Evolutionary conservation across 441 rosid species (phyloP).

Genomic region (Mallotus japonicus): DNA sequence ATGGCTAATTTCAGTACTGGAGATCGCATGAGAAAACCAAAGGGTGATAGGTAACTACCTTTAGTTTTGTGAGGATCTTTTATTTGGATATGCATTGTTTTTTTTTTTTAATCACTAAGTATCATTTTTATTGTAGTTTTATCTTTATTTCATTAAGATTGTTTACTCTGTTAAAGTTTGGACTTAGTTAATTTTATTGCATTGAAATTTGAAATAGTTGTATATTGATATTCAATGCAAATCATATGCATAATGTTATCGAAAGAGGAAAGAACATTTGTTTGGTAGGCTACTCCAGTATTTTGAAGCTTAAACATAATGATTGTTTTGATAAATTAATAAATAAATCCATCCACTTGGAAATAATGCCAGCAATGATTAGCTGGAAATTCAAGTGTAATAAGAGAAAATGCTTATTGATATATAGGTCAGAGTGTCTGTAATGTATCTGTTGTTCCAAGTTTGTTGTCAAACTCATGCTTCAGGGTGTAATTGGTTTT

Average conservation of each 20-base stretch:
- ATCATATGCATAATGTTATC: not conserved
- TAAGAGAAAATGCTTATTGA: not conserved
- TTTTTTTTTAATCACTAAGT: not conserved
- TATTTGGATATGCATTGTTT: not conserved
- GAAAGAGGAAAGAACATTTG: not conserved
- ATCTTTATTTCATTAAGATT: not conserved
- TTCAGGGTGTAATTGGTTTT: not conserved
- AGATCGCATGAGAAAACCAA: constrained; percentile 82
- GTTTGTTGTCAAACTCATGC: not conserved
- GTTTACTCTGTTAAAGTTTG: not conserved
- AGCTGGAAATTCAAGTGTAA: not conserved
- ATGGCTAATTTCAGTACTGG: constrained; percentile 97
- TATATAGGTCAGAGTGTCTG: not conserved
- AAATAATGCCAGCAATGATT: not conserved
- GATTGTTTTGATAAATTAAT: not conserved
- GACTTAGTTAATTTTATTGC: not conserved
- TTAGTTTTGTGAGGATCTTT: not conserved
- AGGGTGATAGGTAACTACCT: constrained; percentile 64
- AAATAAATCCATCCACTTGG: not conserved
- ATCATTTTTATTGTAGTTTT: not conserved
- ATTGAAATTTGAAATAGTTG: not conserved
- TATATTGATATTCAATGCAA: not conserved
- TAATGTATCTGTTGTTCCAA: not conserved
- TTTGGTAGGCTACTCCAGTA: not conserved
- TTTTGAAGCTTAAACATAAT: not conserved